Base-by-base conservation (phyloP, 2,329 filamentous ascomycete genomes). In the Colletotrichum liaoningense region DNA sequence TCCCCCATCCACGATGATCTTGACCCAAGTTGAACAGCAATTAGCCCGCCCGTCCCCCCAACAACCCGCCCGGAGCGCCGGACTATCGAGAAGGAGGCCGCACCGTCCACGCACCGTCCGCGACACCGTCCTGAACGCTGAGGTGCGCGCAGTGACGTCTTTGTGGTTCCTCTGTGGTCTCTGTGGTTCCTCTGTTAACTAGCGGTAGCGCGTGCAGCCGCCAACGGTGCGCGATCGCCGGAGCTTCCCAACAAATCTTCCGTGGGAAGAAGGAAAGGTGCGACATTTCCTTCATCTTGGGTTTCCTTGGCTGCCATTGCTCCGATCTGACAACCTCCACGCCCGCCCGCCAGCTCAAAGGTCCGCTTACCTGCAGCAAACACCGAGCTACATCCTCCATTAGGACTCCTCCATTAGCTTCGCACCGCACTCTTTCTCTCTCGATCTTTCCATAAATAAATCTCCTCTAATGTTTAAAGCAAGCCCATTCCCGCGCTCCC, bases 211-310 rank as follows among this genome's bases (percentile, higher is more conserved):
- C 42, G 19, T 49, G 42, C 42, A 49, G 42, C 19, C 42, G 42
- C 42, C 42, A 49, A 19, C 42, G 42, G 60, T 28, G 70, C 66
- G 60, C 56, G 59, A 60, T 64, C 67, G 67, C 46, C 70, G 70
- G 70, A 73, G 46, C 55, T 73, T 73, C 70, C 70, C 70, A 73
- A 70, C 70, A 73, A 73, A 70, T 70, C 55, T 60, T 52, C 67
- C 67, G 70, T 42, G 28, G 42, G 38, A 63, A 63, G 26, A 63
- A 55, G 57, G 11, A 24, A 69, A 64, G 59, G 19, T 56, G 65
- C 58, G 65, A 72, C 69, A 63, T 69, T 72, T 72, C 54, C 69
- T 72, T 69, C 59, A 60, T 35, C 69, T 59, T 72, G 58, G 65
- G 65, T n/a, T 42, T 42, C 1, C 64, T 67, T 33, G 59, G 56